phyloP scores from a whole-genome alignment of 1,284 basidiomycete genomes.

The Paramarasmius palmivorus region DNA sequence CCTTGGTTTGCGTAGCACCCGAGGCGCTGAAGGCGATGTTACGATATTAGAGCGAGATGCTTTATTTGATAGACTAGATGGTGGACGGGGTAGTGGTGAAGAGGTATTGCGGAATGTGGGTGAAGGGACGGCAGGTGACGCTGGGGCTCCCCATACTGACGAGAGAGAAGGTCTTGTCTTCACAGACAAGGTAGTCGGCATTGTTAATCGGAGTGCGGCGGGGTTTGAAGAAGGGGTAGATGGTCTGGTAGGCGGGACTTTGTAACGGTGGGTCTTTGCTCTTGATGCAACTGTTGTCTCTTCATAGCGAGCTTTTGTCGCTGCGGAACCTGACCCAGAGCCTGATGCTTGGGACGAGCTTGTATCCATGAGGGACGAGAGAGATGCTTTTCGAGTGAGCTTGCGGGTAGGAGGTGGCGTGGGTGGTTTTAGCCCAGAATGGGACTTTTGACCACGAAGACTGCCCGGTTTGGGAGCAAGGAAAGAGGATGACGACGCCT shows the following conservation, averaged over 20 bases:
- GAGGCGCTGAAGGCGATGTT: constrained; percentile 51
- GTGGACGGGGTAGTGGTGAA: constrained; percentile 57
- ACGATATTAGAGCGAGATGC: constrained; percentile 28
- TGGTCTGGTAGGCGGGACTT: constrained; percentile 73
- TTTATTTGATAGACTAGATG: constrained; percentile 42
- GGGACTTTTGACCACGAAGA: constrained; percentile 78
- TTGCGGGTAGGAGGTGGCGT: constrained; percentile 62
- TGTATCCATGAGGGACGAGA: constrained; percentile 70
- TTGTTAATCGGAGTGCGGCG: constrained; percentile 76
- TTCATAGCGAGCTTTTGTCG: constrained; percentile 57
- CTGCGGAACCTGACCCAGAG: constrained; percentile 43
- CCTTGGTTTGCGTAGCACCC: constrained; percentile 74
- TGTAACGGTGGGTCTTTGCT: constrained; percentile 69
- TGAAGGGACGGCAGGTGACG: constrained; percentile 32
- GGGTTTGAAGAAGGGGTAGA: constrained; percentile 77
- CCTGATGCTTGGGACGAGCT: constrained; percentile 56
- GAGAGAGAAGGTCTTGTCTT: constrained; percentile 74
- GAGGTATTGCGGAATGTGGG: constrained; percentile 48
- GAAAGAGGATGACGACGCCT: constrained; percentile 52
- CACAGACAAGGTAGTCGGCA: constrained; percentile 72
- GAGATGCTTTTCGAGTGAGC: constrained; percentile 71
- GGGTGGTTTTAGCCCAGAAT: constrained; percentile 72
- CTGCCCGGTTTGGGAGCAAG: constrained; percentile 67
- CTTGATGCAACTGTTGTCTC: constrained; percentile 77
- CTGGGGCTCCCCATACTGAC: constrained; percentile 60